Percentiles rank a stretch among this genome's conserved stretches.
Conservation (phyloP, 2,329 filamentous ascomycete species). For the Aspergillus luchuensis region DNA sequence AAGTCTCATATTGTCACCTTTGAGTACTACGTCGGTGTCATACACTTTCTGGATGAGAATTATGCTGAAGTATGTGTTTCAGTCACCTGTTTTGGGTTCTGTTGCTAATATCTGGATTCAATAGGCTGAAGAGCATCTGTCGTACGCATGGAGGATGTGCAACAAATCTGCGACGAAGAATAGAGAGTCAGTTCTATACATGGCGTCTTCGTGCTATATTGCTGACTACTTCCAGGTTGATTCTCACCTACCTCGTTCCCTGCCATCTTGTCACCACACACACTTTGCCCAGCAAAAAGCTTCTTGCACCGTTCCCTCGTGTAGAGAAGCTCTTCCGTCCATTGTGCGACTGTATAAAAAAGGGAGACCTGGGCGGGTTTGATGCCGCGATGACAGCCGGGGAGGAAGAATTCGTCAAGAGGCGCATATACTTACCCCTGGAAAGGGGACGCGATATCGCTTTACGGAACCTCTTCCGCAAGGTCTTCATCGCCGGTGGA, state of each 20-base stretch:
- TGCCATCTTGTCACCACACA: slow-evolving; percentile 88
- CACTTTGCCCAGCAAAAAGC: slow-evolving; percentile 70
- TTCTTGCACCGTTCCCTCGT: slow-evolving; percentile 74
- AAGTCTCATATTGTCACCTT: slow-evolving; percentile 92
- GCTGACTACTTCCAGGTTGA: slow-evolving; percentile 61
- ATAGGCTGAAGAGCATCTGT: slow-evolving; percentile 77
- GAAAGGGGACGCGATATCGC: slow-evolving; percentile 91
- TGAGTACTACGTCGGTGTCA: slow-evolving; percentile 91
- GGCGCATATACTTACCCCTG: slow-evolving; percentile 90
- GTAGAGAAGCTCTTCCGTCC: slow-evolving; percentile 78
- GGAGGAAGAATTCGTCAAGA: slow-evolving; percentile 90
- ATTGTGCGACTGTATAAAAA: slow-evolving; percentile 75
- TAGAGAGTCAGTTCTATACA: slow-evolving; percentile 64
- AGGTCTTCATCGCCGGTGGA: slow-evolving; percentile 83
- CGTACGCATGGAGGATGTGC: slow-evolving; percentile 79
- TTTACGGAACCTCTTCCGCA: slow-evolving; percentile 85
- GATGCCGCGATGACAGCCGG: slow-evolving; percentile 77
- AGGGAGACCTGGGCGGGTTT: slow-evolving; percentile 79
- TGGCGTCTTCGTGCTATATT: background rate
- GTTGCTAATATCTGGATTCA: slow-evolving; percentile 12
- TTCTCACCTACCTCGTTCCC: slow-evolving; percentile 91
- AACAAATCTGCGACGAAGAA: slow-evolving; percentile 72
- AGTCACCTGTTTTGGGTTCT: background rate
- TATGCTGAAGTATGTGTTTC: slow-evolving; percentile 66
- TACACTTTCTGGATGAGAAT: slow-evolving; percentile 93